phyloP scores from a whole-genome alignment of 2,329 filamentous ascomycete species.

The Aspergillus clavatus region DNA sequence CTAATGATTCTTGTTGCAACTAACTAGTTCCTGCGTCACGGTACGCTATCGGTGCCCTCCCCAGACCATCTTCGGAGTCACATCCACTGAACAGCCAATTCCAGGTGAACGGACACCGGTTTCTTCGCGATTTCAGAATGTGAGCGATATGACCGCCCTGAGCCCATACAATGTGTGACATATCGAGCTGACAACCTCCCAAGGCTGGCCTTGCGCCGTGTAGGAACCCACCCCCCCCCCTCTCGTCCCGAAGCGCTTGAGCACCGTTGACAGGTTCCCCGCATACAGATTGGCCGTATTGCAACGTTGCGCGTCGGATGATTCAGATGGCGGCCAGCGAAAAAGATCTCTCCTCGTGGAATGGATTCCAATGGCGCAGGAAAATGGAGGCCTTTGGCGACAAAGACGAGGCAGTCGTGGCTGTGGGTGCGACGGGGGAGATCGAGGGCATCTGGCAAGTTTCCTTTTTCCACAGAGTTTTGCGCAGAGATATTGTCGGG shows the following conservation, averaged over 20 bases:
- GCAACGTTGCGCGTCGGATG: constrained; percentile 68
- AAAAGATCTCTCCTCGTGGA: constrained; percentile 52
- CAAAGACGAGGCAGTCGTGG: constrained; percentile 65
- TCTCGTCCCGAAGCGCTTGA: constrained; percentile 2
- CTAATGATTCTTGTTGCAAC: constrained; percentile 18
- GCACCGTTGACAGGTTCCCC: constrained; percentile 12
- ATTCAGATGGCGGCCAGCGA: constrained; percentile 55
- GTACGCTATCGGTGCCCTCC: constrained; percentile 43
- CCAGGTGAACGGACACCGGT: constrained; percentile 74
- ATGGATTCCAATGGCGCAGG: constrained; percentile 59
- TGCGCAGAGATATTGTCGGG: neutral
- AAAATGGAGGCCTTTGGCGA: constrained; percentile 76
- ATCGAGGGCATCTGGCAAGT: constrained; percentile 77
- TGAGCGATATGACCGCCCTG: constrained; percentile 21
- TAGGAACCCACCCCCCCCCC: no score
- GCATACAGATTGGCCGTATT: constrained; percentile 77
- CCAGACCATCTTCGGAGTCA: neutral
- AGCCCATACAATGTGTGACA: neutral
- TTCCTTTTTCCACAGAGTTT: neutral
- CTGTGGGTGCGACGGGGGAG: constrained; percentile 62
- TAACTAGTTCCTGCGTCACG: constrained; percentile 67
- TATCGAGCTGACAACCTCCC: constrained; percentile 17
- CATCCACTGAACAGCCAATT: constrained; percentile 3
- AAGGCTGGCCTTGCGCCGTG: constrained; percentile 49
- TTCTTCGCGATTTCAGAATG: constrained; percentile 79